Evolutionary conservation across 331 rosid species (phyloP).

Genomic region (Malus hybrid): DNA sequence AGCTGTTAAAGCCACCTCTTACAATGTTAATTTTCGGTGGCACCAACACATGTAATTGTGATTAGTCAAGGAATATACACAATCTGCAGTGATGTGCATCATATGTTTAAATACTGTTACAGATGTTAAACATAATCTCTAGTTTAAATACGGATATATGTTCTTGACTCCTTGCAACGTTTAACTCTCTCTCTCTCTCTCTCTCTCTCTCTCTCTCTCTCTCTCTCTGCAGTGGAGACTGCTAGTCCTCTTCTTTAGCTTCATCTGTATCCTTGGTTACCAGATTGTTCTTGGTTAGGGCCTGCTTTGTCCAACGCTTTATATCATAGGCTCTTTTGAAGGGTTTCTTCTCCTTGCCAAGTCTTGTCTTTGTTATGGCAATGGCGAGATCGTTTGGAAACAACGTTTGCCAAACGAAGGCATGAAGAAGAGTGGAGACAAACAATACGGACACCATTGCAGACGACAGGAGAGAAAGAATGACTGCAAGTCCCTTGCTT

Average conservation of each 20-base stretch:
- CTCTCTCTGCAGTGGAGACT: background rate
- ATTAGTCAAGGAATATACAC: constrained; percentile 10
- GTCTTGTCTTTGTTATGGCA: constrained; percentile 63
- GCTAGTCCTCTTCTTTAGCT: constrained; percentile 14
- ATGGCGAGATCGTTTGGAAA: constrained; percentile 88
- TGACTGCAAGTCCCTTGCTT: constrained; percentile 65
- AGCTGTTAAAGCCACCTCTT: constrained; percentile 22
- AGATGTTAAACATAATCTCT: background rate
- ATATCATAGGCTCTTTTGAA: constrained; percentile 63
- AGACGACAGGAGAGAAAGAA: constrained; percentile 66
- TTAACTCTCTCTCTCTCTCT: background rate
- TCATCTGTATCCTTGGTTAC: constrained; percentile 29
- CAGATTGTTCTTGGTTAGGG: constrained; percentile 45
- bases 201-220: background rate
- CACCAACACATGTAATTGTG: constrained; percentile 14
- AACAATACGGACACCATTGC: constrained; percentile 58
- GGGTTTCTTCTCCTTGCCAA: constrained; percentile 51
- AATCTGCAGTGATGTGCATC: constrained; percentile 1
- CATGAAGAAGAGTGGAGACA: constrained; percentile 74
- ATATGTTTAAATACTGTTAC: background rate
- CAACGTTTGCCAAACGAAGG: constrained; percentile 68
- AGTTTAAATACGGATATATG: background rate
- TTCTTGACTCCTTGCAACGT: background rate
- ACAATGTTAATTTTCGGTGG: constrained; percentile 1
- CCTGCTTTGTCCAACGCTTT: constrained; percentile 75